phyloP scores from a whole-genome alignment of 2,329 filamentous ascomycete genomes.

The Escovopsis sp. region DNA sequence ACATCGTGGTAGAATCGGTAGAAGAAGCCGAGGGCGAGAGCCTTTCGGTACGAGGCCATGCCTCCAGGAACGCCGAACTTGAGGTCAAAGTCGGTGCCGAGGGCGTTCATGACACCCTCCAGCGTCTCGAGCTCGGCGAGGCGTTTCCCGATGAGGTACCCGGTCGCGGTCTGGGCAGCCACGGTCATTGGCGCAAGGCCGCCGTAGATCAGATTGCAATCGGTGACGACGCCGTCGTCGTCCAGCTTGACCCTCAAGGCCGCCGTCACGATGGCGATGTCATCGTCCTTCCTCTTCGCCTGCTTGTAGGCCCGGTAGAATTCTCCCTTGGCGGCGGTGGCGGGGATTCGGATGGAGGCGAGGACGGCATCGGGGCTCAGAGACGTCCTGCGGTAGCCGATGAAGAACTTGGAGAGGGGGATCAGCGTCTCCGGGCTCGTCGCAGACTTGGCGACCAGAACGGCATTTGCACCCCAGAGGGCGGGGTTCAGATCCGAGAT shows the following conservation, averaged over 20 bases:
- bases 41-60: slow-evolving; percentile 93
- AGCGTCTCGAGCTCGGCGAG: slow-evolving; percentile 71
- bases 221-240: slow-evolving; percentile 53
- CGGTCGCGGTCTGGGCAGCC: slow-evolving; percentile 64
- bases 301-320: slow-evolving; percentile 89
- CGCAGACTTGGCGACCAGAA: slow-evolving; percentile 65
- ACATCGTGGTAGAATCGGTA: slow-evolving; percentile 94
- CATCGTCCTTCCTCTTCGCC: slow-evolving; percentile 91
- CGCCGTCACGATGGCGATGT: slow-evolving; percentile 92
- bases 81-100: slow-evolving; percentile 83
- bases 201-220: slow-evolving; percentile 74
- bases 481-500: slow-evolving; percentile 96
- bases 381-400: slow-evolving; percentile 74
- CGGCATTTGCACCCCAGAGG: slow-evolving; percentile 73
- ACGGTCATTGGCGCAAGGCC: slow-evolving; percentile 90
- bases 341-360: slow-evolving; percentile 70
- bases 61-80: slow-evolving; percentile 85
- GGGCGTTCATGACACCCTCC: slow-evolving; percentile 75
- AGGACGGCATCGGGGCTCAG: slow-evolving; percentile 72
- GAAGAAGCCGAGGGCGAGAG: slow-evolving; percentile 84
- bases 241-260: slow-evolving; percentile 64
- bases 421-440: slow-evolving; percentile 57
- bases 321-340: slow-evolving; percentile 60
- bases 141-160: slow-evolving; percentile 61
- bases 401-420: slow-evolving; percentile 89